Base-by-base conservation (phyloP, 208 protist genomes). In the Tetramitus jugosus region DNA sequence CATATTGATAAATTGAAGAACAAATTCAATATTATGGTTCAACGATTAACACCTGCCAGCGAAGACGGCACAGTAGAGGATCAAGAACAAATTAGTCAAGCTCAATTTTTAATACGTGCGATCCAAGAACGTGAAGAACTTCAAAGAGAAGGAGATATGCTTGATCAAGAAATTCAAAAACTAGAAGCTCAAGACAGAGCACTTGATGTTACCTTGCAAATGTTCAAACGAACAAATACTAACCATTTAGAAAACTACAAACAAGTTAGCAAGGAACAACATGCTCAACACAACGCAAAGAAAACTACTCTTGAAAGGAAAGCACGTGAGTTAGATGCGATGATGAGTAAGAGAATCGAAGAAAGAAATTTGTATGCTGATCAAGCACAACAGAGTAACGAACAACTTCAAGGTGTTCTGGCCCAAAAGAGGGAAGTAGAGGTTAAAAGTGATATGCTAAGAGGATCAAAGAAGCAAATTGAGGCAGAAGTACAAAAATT, bases 111-210 rank as follows among this genome's bases (percentile, higher is more conserved):
- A 23, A 87, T 95, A 31, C 80, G 85, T 49, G 84, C 90, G 0
- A 91, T 91, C 26, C 90, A 91, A 74, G 89, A 93, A 80, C 85
- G 91, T 2, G 92, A 95, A 79, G 83, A 84, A 39, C 87, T 94
- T 65, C 91, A 95, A 80, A 82, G 81, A 67, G 79, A 86, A 69
- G 92, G 90, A 43, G 92, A 94, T 77, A 85, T 85, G 20, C 83
- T 93, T 10, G 89, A 95, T 77, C 71, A 79, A 31, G 78, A 89
- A 62, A 91, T 95, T 76, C 84, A 86, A 45, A 84, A 88, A 65
- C 79, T 89, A 67, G 91, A 94, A 82, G 78, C 79, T 42, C 87
- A 95, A 76, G 83, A 90, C 33, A 77, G 81, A 40, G 92, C 91
- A 77, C 80, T 95, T 35, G 87, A 92, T 42, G 90, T 92, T 68